Evolutionary conservation across 2,329 filamentous ascomycete species (phyloP).

Genomic region (Claviceps digitariae): DNA sequence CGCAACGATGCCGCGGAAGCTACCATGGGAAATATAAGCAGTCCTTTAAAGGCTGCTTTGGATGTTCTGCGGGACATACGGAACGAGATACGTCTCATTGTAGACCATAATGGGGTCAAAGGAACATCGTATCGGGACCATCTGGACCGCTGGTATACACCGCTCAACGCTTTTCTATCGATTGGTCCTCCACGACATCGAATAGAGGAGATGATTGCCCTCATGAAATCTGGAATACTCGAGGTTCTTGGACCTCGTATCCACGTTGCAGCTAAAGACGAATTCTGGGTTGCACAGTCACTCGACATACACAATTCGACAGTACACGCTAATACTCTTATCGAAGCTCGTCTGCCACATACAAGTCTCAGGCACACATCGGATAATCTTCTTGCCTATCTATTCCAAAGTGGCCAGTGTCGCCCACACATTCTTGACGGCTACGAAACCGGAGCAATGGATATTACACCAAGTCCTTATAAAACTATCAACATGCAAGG

Average conservation of each 20-base stretch:
- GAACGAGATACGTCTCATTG: constrained; percentile 5
- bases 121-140: constrained; percentile 3
- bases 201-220: constrained; percentile 5
- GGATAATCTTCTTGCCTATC: constrained; percentile 1
- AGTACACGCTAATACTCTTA: constrained; percentile 1
- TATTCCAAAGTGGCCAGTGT: constrained; percentile 2
- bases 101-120: constrained; percentile 3
- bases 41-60: constrained; percentile 3
- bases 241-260: constrained; percentile 4
- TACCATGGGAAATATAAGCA: constrained; percentile 1
- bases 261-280: not conserved
- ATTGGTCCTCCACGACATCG: constrained; percentile 4
- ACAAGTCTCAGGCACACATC: constrained; percentile 1
- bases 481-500: not conserved
- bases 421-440: constrained; percentile 4
- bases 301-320: not conserved
- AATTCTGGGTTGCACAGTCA: not conserved
- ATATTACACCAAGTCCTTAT: constrained; percentile 3
- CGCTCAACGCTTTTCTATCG: constrained; percentile 4
- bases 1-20: constrained; percentile 1
- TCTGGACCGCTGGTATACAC: constrained; percentile 4
- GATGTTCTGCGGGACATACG: constrained; percentile 5
- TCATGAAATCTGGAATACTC: constrained; percentile 2
- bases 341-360: constrained; percentile 2
- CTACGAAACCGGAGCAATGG: constrained; percentile 4